Evolutionary conservation across 2,329 filamentous ascomycete species (phyloP).

Genomic region (Podosphaera aphanis): DNA sequence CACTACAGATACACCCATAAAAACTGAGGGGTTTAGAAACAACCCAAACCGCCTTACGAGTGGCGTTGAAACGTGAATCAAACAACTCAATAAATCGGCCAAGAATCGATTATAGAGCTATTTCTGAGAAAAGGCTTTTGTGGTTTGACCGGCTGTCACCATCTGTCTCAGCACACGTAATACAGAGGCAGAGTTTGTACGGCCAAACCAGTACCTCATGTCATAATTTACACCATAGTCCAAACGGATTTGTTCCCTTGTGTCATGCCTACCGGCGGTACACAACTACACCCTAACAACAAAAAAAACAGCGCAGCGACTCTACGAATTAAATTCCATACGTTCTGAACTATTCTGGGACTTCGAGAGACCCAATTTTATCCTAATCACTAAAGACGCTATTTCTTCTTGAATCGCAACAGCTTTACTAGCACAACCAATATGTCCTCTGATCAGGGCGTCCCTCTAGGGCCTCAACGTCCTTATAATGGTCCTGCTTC

Average conservation of each 20-base stretch:
- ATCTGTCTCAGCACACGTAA: neutral
- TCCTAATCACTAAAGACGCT: neutral
- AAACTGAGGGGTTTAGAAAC: no score
- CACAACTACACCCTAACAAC: neutral
- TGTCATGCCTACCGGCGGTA: neutral
- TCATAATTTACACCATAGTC: neutral
- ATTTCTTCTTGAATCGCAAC: neutral
- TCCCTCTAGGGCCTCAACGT: conserved; percentile 13
- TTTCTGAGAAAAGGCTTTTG: neutral
- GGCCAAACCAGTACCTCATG: neutral
- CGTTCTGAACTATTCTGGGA: neutral
- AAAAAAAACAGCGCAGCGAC: neutral
- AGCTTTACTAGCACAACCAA: neutral
- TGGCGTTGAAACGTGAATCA: neutral
- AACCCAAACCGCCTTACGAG: no score
- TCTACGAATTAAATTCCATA: neutral
- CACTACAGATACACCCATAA: no score
- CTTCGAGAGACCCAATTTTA: neutral
- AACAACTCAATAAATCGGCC: neutral
- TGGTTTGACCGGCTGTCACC: neutral
- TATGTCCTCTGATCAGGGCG: conserved; percentile 16
- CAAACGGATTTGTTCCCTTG: neutral
- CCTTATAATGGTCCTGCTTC: conserved; percentile 13
- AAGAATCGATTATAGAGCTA: neutral
- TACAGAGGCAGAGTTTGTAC: neutral